Base-by-base conservation (phyloP, 192 early-diverging fungal species). In the Backusella tuberculispora region DNA sequence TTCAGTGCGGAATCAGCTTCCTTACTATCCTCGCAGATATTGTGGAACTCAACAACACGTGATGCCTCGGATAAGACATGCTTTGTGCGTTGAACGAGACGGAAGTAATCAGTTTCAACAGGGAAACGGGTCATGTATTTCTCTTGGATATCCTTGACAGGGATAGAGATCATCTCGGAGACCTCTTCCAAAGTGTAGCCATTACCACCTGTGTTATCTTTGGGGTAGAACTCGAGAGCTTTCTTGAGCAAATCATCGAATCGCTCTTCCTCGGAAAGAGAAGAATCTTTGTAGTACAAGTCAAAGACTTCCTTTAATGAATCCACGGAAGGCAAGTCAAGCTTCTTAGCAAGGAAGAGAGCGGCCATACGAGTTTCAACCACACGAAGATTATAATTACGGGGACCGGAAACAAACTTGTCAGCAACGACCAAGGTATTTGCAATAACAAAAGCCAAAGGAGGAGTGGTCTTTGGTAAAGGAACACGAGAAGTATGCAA, bases 361-460 rank as follows among this genome's bases (percentile, higher is more conserved):
- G 93, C 91, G 5, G 90, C 95, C 3, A 96, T 76, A 26, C 93
- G 90, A 12, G 93, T 95, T 75, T 98, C 97, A 12, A 97, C 92
- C 0, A 97, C 97, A 24, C 97, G 90, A n/a, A 97, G 81, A 83
- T 98, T 98, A 81, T 98, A 98, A 79, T 94, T 89, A 3, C 85
- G 89, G 4, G 95, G 94, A 1, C 92, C 95, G 6, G 94, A 95
- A 2, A 92, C 89, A 46, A 89, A 87, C 81, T 98, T 98, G 78
- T 98, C 93, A 12, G 94, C 86, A 0, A 88, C 89, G 1, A 96
- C 94, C 46, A 95, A 80, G 0, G 95, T 94, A 84, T 98, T 92
- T 44, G 95, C 91, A 73, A 98, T 91, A 53, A 97, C 92, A 83
- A 98, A 98, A 15, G 88, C 87, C 37, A 92, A 79, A 10, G 77